phyloP scores from a whole-genome alignment of 2,329 filamentous ascomycete genomes.

The Aspergillus viridinutans region DNA sequence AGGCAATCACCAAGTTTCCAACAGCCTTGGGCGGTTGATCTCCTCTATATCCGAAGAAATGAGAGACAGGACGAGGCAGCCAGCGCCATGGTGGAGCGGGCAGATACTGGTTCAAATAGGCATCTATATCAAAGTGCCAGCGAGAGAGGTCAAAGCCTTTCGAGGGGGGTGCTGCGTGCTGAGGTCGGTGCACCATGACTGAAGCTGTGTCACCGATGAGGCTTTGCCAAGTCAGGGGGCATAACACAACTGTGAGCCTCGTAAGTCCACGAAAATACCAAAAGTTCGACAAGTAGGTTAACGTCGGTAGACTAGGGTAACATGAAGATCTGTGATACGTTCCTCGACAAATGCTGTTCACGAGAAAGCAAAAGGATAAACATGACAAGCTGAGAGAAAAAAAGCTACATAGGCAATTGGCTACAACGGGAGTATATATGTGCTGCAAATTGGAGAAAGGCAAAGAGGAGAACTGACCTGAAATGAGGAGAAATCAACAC shows the following conservation, averaged over 20 bases:
- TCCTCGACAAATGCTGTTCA: neutral
- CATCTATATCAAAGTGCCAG: constrained; percentile 69
- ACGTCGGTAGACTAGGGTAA: neutral
- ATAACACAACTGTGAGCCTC: neutral
- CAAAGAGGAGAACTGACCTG: neutral
- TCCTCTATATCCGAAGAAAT: constrained; percentile 63
- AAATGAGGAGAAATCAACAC: neutral
- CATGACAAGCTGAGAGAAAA: neutral
- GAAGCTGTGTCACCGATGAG: neutral
- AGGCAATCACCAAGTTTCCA: constrained; percentile 56
- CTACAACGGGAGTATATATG: constrained; percentile 3
- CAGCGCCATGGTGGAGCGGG: constrained; percentile 61
- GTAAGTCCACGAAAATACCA: neutral
- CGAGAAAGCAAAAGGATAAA: neutral
- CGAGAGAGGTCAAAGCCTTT: constrained; percentile 19
- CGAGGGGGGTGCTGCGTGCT: neutral
- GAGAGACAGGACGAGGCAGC: constrained; percentile 63
- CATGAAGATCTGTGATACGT: neutral
- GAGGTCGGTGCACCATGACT: constrained; percentile 4
- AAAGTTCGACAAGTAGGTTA: neutral
- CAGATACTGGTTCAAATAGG: constrained; percentile 66
- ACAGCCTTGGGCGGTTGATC: constrained; percentile 31
- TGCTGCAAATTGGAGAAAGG: neutral
- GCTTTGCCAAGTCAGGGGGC: neutral
- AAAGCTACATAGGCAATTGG: neutral